Conservation (phyloP, 768 basidiomycete genomes). For the Gyrodon lividus region DNA sequence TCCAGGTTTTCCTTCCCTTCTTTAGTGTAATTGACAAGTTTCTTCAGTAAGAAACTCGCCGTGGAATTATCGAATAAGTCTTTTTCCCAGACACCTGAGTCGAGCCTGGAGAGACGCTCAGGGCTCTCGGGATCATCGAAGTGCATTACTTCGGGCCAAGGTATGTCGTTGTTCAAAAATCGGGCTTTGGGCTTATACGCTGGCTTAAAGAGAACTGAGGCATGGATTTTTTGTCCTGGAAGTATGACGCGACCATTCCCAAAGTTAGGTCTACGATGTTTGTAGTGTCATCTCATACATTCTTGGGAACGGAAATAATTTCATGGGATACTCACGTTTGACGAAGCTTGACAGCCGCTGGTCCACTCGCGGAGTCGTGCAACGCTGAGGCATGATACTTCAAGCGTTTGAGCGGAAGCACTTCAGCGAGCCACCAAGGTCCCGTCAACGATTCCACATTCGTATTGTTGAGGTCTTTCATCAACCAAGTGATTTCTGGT, state of each 20-base stretch:
- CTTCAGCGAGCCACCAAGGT: slow-evolving; percentile 1
- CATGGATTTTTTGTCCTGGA: slow-evolving; percentile 11
- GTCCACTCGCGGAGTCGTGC: neutral
- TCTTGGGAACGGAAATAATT: neutral
- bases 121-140: slow-evolving; percentile 7
- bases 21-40: neutral
- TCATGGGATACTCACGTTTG: neutral
- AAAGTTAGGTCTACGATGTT: neutral
- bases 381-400: neutral
- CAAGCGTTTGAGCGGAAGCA: slow-evolving; percentile 3
- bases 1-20: slow-evolving; percentile 1
- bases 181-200: slow-evolving; percentile 6
- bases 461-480: slow-evolving; percentile 7
- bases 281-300: neutral
- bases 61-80: slow-evolving; percentile 5
- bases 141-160: slow-evolving; percentile 5
- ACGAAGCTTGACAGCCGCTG: neutral
- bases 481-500: slow-evolving; percentile 3
- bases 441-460: slow-evolving; percentile 3
- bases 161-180: neutral
- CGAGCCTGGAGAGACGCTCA: neutral
- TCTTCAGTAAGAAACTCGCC: neutral
- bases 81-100: slow-evolving; percentile 4
- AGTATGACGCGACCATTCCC: slow-evolving; percentile 2
- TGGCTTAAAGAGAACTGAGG: slow-evolving; percentile 9